Base-by-base conservation (phyloP, 768 basidiomycete genomes). In the Naganishia vishniacii region DNA sequence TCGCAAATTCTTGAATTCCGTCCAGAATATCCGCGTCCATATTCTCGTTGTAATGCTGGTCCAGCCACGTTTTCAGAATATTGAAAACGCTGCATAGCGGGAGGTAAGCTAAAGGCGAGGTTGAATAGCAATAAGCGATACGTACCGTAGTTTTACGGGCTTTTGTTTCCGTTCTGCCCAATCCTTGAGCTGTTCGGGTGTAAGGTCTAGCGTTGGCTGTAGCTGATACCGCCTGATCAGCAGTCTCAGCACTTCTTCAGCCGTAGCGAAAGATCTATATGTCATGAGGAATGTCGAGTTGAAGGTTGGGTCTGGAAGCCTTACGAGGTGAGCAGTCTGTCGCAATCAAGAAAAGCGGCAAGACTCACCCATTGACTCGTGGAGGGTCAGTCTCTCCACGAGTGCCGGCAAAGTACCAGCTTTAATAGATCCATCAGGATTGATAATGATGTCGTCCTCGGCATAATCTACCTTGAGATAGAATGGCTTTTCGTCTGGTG, bases 251-350 rank as follows among this genome's bases (percentile, higher is more conserved):
- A 98, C 79, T 49, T 91, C 86, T 62, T 88, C 84, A 47, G 88
- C 80, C 5, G 85, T 86, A 16, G 89, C 89, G 77, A 98, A 97
- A 0, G 91, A 92, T 72, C 92, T 90, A 81, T 90, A 95, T 0
- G 94, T 95, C 84, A 95, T 87, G 68, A 98, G 78, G 83, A 98
- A 98, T 0, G 92, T 86, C 73, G 87, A 86, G 75, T 82, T 88
- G 78, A 87, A 94, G 7, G 83, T 83, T 0, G 86, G 82, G 76
- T 95, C 88, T 88, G 69, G 64, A 53, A 41, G 48, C 23, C 18
- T 28, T 29, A 0, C 45, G 25, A 5, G 18, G 28, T 15, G 28
- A 29, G 47, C 9, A 5, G 8, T 3, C 25, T 45, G 49, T 12
- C 1, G 37, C 42, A 23, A 18, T n/a, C 6, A 7, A 58, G 9